These are phyloP conservation scores for Pseudogymnoascus sp. DNA, from an alignment of 2,329 filamentous ascomycete genomes.

Conservation along the genomic window DNA sequence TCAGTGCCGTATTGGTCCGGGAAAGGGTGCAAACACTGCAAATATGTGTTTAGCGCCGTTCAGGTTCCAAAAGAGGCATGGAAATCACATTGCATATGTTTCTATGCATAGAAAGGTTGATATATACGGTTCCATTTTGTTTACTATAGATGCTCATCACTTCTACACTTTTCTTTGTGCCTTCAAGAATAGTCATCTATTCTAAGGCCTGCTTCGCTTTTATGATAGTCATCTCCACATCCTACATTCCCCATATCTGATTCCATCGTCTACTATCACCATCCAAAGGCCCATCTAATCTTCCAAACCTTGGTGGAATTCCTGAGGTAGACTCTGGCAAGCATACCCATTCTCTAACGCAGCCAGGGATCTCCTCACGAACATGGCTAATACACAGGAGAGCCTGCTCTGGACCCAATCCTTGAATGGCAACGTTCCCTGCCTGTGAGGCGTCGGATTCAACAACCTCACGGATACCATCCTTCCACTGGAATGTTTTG, in stretches of 20 bases:
- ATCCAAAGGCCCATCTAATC: slow-evolving; percentile 52
- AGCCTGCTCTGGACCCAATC: slow-evolving; percentile 64
- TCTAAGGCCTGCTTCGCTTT: background rate
- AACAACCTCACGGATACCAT: slow-evolving; percentile 26
- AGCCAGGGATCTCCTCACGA: slow-evolving; percentile 79
- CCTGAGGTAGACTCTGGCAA: slow-evolving; percentile 67
- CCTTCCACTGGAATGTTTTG: slow-evolving; percentile 30
- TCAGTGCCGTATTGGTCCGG: background rate
- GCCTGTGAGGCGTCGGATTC: slow-evolving; percentile 39
- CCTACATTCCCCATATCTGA: slow-evolving; percentile 50
- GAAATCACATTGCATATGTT: background rate
- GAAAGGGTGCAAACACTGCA: background rate
- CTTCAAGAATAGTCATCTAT: too few species aligned
- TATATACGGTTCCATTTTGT: background rate
- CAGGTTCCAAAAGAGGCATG: background rate
- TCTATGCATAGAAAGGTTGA: background rate
- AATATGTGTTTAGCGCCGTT: background rate
- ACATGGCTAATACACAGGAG: slow-evolving; percentile 89
- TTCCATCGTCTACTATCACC: slow-evolving; percentile 51
- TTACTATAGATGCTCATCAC: background rate
- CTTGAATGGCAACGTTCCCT: slow-evolving; percentile 45
- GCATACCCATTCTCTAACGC: slow-evolving; percentile 77
- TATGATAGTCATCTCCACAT: background rate
- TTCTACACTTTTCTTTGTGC: background rate
- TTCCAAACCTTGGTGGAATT: slow-evolving; percentile 53